phyloP scores from a whole-genome alignment of 352 stramenopile genomes.

The Pythium phragmiticola region DNA sequence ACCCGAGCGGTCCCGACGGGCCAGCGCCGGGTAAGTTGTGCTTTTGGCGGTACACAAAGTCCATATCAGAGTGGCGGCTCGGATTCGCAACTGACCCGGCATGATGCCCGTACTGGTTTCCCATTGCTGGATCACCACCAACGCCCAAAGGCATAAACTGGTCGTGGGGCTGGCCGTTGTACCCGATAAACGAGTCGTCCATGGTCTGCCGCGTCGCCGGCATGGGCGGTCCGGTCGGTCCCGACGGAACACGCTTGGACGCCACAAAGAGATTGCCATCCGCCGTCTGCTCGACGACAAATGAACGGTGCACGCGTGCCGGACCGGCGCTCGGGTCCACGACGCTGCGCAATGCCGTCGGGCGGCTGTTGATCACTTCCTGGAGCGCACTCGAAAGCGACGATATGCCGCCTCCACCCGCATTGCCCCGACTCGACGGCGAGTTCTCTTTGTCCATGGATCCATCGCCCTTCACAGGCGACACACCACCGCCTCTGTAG shows the following conservation, averaged over 20 bases:
- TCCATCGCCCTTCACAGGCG: slow-evolving; percentile 1
- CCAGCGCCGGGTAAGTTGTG: not conserved
- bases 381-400: slow-evolving; percentile 32
- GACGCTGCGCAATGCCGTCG: slow-evolving; percentile 19
- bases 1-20: not conserved
- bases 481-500: not conserved
- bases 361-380: slow-evolving; percentile 27
- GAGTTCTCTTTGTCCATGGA: slow-evolving; percentile 17
- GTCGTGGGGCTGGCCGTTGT: slow-evolving; percentile 1
- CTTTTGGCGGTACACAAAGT: slow-evolving; percentile 20
- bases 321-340: slow-evolving; percentile 13
- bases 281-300: slow-evolving; percentile 29
- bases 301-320: slow-evolving; percentile 12
- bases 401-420: slow-evolving; percentile 9
- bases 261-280: slow-evolving; percentile 28
- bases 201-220: slow-evolving; percentile 10
- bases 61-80: slow-evolving; percentile 20
- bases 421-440: not conserved
- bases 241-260: slow-evolving; percentile 21
- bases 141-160: slow-evolving; percentile 3
- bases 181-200: slow-evolving; percentile 29
- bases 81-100: not conserved
- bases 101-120: not conserved
- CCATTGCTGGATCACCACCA: too few relatives aligned
- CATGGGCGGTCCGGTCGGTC: not conserved